Conservation (phyloP, 2,329 filamentous ascomycete genomes). For the Myriosclerotinia duriaeana region DNA sequence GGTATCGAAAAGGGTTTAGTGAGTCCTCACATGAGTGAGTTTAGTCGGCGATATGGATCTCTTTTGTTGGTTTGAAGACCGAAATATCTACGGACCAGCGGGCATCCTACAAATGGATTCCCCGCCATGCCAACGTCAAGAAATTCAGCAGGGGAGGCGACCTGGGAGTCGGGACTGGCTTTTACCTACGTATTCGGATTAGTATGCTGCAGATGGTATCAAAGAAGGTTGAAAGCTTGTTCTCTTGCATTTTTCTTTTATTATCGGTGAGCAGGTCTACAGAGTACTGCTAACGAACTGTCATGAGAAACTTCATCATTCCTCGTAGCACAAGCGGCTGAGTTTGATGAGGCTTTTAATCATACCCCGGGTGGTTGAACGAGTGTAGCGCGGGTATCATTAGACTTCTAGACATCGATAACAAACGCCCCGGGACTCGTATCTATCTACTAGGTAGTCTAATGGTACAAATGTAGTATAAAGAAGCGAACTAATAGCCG, state of each 20-base stretch:
- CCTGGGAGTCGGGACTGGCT: not conserved
- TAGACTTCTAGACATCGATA: not conserved
- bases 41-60: not conserved
- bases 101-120: not conserved
- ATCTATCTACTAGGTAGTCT: not conserved
- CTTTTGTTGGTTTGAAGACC: not conserved
- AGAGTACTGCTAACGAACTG: not conserved
- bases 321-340: not conserved
- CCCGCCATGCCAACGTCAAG: not conserved
- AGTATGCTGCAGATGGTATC: slow-evolving; percentile 3
- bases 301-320: not conserved
- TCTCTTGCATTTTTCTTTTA: not conserved
- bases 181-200: not conserved
- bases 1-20: no score
- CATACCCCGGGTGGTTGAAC: not conserved
- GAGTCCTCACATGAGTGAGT: no score
- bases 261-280: not conserved
- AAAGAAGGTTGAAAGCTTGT: slow-evolving; percentile 3
- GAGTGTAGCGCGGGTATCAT: not conserved
- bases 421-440: not conserved
- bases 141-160: not conserved
- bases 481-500: not conserved
- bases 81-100: slow-evolving; percentile 4
- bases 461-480: not conserved
- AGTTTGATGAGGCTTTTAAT: not conserved